Evolutionary conservation across 306 rosid genomes (phyloP).

Genomic region (Medicago lupulina): DNA sequence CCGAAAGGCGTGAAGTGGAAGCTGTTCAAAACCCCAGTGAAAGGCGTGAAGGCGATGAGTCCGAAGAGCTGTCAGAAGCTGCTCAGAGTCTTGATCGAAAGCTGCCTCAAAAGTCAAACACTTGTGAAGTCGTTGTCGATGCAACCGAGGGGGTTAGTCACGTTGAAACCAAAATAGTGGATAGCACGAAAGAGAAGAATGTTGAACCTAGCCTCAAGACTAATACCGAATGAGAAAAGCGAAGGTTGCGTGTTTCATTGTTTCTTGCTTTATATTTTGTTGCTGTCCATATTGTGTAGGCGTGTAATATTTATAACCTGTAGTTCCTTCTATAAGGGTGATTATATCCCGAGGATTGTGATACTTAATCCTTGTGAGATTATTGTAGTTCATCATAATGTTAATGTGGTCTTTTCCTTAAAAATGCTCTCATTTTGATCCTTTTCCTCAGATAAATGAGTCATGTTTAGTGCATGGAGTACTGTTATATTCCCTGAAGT

Average conservation of each 20-base stretch:
- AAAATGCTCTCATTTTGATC: slow-evolving; percentile 18
- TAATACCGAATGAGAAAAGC: slow-evolving; percentile 46
- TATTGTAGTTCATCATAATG: slow-evolving; percentile 32
- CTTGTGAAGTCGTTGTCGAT: slow-evolving; percentile 44
- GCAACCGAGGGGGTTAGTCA: slow-evolving; percentile 38
- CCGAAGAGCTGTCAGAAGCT: slow-evolving; percentile 42
- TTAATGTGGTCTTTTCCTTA: slow-evolving; percentile 9
- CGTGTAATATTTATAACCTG: slow-evolving; percentile 27
- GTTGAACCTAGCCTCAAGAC: slow-evolving; percentile 40
- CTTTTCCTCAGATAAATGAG: background rate
- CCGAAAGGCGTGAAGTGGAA: slow-evolving; percentile 42
- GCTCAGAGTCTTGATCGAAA: slow-evolving; percentile 39
- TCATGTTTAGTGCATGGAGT: background rate
- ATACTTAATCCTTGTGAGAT: slow-evolving; percentile 37
- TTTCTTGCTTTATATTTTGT: slow-evolving; percentile 41
- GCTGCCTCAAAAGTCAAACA: slow-evolving; percentile 35
- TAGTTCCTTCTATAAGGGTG: slow-evolving; percentile 33
- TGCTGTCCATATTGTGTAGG: slow-evolving; percentile 37
- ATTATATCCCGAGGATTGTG: slow-evolving; percentile 28
- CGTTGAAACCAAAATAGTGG: slow-evolving; percentile 47
- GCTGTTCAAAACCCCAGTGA: slow-evolving; percentile 43
- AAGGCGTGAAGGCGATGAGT: slow-evolving; percentile 30
- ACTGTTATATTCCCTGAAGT: background rate
- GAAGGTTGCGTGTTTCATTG: slow-evolving; percentile 32
- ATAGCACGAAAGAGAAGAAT: slow-evolving; percentile 38